These are phyloP conservation scores for Phytophthora citrophthora DNA, from an alignment of 352 stramenopile species.

Conservation along the genomic window DNA sequence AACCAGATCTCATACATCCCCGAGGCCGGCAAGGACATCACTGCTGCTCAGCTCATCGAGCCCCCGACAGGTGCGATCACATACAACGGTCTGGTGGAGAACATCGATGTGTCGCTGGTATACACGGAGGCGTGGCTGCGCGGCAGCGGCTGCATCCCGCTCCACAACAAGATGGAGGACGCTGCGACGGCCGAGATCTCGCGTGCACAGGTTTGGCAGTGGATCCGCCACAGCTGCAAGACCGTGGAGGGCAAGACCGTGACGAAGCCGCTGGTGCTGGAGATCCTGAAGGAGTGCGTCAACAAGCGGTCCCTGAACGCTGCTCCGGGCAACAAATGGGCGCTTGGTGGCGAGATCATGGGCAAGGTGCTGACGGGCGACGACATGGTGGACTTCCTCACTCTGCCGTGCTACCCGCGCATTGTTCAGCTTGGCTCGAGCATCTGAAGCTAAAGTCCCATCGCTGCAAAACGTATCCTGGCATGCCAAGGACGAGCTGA, in stretches of 20 bases:
- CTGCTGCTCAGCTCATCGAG: conserved; percentile 68
- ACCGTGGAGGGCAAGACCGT: conserved; percentile 71
- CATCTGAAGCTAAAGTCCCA: conserved; percentile 65
- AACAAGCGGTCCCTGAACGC: conserved; percentile 58
- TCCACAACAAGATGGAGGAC: conserved; percentile 97
- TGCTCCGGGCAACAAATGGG: conserved; percentile 64
- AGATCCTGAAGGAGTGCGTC: conserved; percentile 72
- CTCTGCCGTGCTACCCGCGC: conserved; percentile 83
- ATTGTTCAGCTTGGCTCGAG: conserved; percentile 75
- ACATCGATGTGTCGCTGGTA: conserved; percentile 93
- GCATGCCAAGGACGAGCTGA: conserved; percentile 30
- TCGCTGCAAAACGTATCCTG: conserved; percentile 36
- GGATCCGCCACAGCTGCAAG: conserved; percentile 77
- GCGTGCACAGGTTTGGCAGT: conserved; percentile 95
- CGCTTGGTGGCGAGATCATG: conserved; percentile 65
- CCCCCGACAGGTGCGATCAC: conserved; percentile 81
- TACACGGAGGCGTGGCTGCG: conserved; percentile 96
- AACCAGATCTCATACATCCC: conserved; percentile 91
- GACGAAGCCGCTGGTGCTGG: conserved; percentile 69
- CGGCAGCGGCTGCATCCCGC: conserved; percentile 92
- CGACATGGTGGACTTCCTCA: conserved; percentile 86
- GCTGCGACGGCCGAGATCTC: conserved; percentile 95
- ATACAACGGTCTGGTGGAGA: conserved; percentile 84
- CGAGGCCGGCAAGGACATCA: conserved; percentile 62
- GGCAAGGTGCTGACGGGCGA: conserved; percentile 76